phyloP scores from a whole-genome alignment of 2,329 filamentous ascomycete species.

The Aureobasidium sp. region DNA sequence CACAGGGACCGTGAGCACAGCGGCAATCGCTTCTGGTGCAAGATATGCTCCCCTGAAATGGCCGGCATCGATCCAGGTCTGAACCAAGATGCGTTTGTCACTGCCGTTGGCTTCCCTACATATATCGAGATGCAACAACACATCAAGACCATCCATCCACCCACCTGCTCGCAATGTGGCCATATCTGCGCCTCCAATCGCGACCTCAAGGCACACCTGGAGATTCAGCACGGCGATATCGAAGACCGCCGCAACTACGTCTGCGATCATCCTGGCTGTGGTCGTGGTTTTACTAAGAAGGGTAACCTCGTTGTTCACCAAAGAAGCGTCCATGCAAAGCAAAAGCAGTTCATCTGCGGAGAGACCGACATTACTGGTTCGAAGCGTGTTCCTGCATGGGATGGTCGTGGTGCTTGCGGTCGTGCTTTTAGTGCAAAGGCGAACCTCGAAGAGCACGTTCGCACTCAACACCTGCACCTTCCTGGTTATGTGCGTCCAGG shows the following conservation, averaged over 20 bases:
- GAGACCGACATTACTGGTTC: constrained; percentile 55
- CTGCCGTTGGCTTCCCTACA: constrained; percentile 52
- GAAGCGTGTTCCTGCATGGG: constrained; percentile 52
- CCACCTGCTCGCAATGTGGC: constrained; percentile 65
- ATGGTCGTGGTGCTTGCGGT: constrained; percentile 61
- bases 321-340: constrained; percentile 65
- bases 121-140: constrained; percentile 65
- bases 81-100: constrained; percentile 13
- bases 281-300: constrained; percentile 68
- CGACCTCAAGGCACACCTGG: constrained; percentile 67
- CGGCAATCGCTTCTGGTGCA: constrained; percentile 65
- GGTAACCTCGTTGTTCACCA: constrained; percentile 79
- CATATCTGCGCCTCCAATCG: constrained; percentile 57
- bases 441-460: constrained; percentile 74
- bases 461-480: constrained; percentile 68
- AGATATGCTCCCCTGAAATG: constrained; percentile 51
- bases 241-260: constrained; percentile 32
- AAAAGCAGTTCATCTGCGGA: constrained; percentile 70
- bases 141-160: constrained; percentile 62
- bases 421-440: constrained; percentile 68
- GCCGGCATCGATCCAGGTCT: constrained; percentile 24
- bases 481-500: constrained; percentile 28
- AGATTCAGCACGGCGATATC: constrained; percentile 54
- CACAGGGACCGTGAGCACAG: constrained; percentile 66
- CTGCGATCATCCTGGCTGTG: constrained; percentile 62